Percentiles rank a stretch among this genome's conserved stretches.
These are phyloP conservation scores for Fusarium sambucinum DNA, from an alignment of 2,329 filamentous ascomycete genomes.

Conservation along the genomic window DNA sequence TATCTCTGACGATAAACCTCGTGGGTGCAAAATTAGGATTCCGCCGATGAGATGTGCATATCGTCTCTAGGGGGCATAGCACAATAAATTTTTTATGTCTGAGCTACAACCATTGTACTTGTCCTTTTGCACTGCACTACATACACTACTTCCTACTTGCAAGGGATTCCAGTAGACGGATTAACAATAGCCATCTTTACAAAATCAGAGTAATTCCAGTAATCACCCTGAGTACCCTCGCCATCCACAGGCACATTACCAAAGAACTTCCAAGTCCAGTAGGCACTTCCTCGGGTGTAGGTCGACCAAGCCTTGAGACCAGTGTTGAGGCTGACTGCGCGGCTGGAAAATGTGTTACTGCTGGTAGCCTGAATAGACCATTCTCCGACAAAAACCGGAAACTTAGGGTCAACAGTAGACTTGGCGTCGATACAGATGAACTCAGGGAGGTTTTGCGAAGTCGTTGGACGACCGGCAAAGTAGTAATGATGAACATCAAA, in stretches of 20 bases:
- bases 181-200: background rate
- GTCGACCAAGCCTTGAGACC: background rate
- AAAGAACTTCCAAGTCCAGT: background rate
- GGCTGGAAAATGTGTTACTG: background rate
- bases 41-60: constrained; percentile 18
- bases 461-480: background rate
- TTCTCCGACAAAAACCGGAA: background rate
- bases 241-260: background rate
- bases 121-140: no score
- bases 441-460: background rate
- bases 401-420: background rate
- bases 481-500: background rate
- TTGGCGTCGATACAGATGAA: background rate
- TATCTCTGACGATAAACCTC: constrained; percentile 12
- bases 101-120: no score
- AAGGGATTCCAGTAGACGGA: background rate
- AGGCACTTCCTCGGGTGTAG: background rate
- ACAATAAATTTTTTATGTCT: no score
- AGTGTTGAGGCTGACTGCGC: background rate
- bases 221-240: background rate
- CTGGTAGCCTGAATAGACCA: background rate
- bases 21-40: background rate
- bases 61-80: no score
- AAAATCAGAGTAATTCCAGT: background rate
- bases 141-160: background rate